Evolutionary conservation across 2,329 filamentous ascomycete species (phyloP).

Genomic region (Dothidotthia symphoricarpi): DNA sequence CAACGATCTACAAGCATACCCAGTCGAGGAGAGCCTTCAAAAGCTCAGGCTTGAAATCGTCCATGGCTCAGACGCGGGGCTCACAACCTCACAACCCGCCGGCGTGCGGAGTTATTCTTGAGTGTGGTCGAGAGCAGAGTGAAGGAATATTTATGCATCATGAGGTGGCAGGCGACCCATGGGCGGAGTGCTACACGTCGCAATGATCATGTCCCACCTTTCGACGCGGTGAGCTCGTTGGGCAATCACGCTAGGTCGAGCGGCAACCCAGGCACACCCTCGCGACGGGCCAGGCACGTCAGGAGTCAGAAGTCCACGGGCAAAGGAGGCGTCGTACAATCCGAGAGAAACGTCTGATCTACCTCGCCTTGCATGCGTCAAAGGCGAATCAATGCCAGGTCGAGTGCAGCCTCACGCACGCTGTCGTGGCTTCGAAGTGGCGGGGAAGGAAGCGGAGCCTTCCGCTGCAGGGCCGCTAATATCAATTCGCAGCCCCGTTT

Average conservation of each 20-base stretch:
- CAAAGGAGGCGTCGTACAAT: no score
- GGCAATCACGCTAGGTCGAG: slow-evolving; percentile 11
- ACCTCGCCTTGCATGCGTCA: no score
- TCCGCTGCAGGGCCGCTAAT: neutral
- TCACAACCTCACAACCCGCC: slow-evolving; percentile 23
- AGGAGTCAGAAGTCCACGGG: no score
- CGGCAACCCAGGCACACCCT: slow-evolving; percentile 11
- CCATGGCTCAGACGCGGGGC: slow-evolving; percentile 27
- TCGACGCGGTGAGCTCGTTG: slow-evolving; percentile 22
- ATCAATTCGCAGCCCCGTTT: no score
- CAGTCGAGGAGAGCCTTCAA: slow-evolving; percentile 42
- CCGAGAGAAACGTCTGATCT: no score
- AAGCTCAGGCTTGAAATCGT: slow-evolving; percentile 43
- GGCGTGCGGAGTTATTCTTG: slow-evolving; percentile 12
- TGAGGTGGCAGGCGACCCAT: slow-evolving; percentile 21
- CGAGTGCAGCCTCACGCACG: no score
- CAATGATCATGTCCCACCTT: slow-evolving; percentile 8
- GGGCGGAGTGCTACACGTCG: slow-evolving; percentile 5
- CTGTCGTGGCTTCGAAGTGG: no score
- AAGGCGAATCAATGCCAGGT: no score
- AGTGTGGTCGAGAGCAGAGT: slow-evolving; percentile 12
- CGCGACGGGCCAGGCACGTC: neutral
- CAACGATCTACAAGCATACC: slow-evolving; percentile 21
- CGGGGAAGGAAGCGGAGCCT: neutral
- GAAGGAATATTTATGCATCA: slow-evolving; percentile 30